Percentiles rank a stretch among this genome's conserved stretches.
Evolutionary conservation across 1,284 basidiomycete species (phyloP).

Genomic region (Apiotrichum sp.): DNA sequence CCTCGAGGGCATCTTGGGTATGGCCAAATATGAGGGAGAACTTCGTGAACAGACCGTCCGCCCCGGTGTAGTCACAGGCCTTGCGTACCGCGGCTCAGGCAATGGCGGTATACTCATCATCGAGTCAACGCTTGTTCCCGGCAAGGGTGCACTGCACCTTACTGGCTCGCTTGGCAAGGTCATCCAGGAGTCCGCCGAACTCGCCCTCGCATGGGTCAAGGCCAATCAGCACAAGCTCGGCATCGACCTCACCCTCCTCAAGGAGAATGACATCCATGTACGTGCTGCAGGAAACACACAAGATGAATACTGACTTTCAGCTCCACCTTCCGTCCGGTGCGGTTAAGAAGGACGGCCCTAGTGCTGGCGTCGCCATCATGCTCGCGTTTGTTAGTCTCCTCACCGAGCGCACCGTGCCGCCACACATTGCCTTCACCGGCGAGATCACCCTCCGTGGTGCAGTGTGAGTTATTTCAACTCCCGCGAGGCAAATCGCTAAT

Average conservation of each 20-base stretch:
- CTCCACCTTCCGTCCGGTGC: slow-evolving; percentile 92
- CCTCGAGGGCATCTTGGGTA: slow-evolving; percentile 76
- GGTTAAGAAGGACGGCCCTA: slow-evolving; percentile 94
- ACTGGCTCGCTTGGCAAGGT: slow-evolving; percentile 98
- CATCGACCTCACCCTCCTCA: slow-evolving; percentile 28
- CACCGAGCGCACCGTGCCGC: slow-evolving; percentile 67
- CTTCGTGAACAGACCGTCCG: slow-evolving; percentile 38
- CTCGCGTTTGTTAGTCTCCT: slow-evolving; percentile 84
- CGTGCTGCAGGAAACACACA: slow-evolving; percentile 6
- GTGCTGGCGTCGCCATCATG: slow-evolving; percentile 84
- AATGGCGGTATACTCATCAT: slow-evolving; percentile 73
- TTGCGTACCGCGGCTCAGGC: slow-evolving; percentile 56
- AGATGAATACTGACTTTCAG: slow-evolving; percentile 58
- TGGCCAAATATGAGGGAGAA: slow-evolving; percentile 72
- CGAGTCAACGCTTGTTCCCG: slow-evolving; percentile 34
- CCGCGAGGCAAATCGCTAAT: not conserved
- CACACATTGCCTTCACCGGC: slow-evolving; percentile 87
- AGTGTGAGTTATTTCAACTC: slow-evolving; percentile 48
- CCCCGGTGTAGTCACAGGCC: slow-evolving; percentile 40
- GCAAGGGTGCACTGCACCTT: slow-evolving; percentile 32
- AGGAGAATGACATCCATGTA: slow-evolving; percentile 64
- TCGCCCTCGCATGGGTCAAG: slow-evolving; percentile 88
- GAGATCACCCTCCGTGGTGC: slow-evolving; percentile 88
- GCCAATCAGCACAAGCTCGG: slow-evolving; percentile 76
- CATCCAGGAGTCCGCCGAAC: slow-evolving; percentile 91